Percentiles rank a stretch among this genome's conserved stretches.
Conservation (phyloP, 768 basidiomycete genomes). For the Podaxis pistillaris region DNA sequence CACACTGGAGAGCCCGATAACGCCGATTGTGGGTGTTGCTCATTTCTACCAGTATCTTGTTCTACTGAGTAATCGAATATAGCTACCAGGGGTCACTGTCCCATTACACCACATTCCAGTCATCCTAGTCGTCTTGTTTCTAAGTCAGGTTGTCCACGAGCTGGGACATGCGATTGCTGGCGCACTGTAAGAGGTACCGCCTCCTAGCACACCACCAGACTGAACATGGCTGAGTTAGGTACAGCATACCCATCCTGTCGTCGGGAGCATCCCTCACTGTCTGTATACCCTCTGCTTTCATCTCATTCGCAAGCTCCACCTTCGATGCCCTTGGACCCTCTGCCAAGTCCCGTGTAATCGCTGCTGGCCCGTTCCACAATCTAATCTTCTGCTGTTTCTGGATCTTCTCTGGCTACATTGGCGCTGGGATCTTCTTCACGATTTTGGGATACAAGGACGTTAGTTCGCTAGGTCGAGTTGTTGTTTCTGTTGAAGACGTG, state of each 20-base stretch:
- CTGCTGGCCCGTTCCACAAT: slow-evolving; percentile 82
- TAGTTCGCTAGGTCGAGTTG: slow-evolving; percentile 48
- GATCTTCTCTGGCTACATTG: slow-evolving; percentile 31
- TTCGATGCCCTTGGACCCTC: slow-evolving; percentile 37
- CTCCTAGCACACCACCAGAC: neutral
- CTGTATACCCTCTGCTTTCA: slow-evolving; percentile 73
- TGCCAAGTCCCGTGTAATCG: slow-evolving; percentile 58
- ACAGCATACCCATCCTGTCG: slow-evolving; percentile 58
- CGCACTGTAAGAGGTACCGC: slow-evolving; percentile 52
- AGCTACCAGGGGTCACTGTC: slow-evolving; percentile 85
- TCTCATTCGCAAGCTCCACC: slow-evolving; percentile 49
- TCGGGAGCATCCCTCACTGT: slow-evolving; percentile 61
- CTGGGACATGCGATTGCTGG: slow-evolving; percentile 76
- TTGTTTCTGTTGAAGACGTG: slow-evolving; percentile 54
- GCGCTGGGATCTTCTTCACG: slow-evolving; percentile 28
- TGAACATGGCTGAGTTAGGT: slow-evolving; percentile 37
- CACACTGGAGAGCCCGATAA: neutral
- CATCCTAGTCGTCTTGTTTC: slow-evolving; percentile 58
- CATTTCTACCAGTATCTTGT: neutral
- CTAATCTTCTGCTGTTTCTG: slow-evolving; percentile 55
- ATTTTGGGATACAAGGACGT: slow-evolving; percentile 53
- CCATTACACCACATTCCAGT: slow-evolving; percentile 70
- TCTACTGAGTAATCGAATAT: slow-evolving; percentile 15
- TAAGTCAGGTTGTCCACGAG: slow-evolving; percentile 77
- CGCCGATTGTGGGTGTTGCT: slow-evolving; percentile 4